Conservation (phyloP, 495 filamentous ascomycete genomes). For the Staphylotrichum longicolle region DNA sequence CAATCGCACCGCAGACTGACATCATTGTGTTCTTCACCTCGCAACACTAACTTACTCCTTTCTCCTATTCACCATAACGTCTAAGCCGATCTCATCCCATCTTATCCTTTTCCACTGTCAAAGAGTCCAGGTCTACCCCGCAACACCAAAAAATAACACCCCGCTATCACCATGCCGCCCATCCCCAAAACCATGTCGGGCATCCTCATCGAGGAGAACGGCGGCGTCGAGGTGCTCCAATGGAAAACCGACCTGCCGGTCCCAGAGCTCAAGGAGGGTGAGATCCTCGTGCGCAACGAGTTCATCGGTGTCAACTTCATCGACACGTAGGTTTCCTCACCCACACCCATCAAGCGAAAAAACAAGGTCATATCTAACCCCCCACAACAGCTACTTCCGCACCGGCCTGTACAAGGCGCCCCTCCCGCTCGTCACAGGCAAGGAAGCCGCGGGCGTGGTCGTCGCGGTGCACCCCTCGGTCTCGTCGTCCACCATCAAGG, state of each 20-base stretch:
- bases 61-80: too few relatives aligned
- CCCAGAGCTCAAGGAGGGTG: constrained; percentile 63
- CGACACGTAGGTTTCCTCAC: constrained; percentile 53
- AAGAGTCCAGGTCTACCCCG: too few relatives aligned
- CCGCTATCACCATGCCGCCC: neutral
- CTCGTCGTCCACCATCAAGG: constrained; percentile 33
- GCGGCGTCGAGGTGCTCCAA: constrained; percentile 75
- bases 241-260: constrained; percentile 74
- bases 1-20: too few relatives aligned
- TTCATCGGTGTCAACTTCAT: constrained; percentile 89
- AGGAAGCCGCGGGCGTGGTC: constrained; percentile 64
- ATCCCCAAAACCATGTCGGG: constrained; percentile 69
- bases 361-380: neutral
- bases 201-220: constrained; percentile 69
- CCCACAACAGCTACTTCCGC: constrained; percentile 71
- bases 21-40: too few relatives aligned
- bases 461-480: constrained; percentile 39
- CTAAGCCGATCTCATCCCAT: too few relatives aligned
- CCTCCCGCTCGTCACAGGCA: constrained; percentile 73
- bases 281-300: constrained; percentile 83
- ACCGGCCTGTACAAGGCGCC: constrained; percentile 77
- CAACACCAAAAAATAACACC: neutral
- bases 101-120: too few relatives aligned
- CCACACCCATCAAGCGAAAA: constrained; percentile 28
- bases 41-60: too few relatives aligned